These are phyloP conservation scores for Chara braunii DNA, from an alignment of 139 green algal species.

Conservation along the genomic window DNA sequence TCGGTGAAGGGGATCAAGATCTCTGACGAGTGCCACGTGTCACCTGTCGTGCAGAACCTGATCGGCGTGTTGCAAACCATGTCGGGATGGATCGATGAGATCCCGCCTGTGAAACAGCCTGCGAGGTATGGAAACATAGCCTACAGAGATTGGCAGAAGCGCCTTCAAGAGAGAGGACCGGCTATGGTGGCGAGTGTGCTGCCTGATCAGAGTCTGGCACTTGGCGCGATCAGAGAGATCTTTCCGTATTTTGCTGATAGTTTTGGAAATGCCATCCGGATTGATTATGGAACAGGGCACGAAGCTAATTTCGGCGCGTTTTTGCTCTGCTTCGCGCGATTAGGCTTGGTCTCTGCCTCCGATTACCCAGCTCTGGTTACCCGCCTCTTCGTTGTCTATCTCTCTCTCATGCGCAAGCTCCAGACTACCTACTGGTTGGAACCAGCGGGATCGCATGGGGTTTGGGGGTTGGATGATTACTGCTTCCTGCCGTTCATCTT, in stretches of 20 bases:
- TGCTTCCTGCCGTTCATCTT: constrained; percentile 94
- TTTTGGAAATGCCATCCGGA: constrained; percentile 84
- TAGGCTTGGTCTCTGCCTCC: constrained; percentile 59
- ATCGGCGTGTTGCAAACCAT: constrained; percentile 56
- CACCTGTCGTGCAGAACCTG: constrained; percentile 16
- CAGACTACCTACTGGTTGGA: constrained; percentile 85
- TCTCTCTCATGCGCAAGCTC: constrained; percentile 76
- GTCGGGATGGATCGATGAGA: constrained; percentile 62
- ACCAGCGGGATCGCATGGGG: constrained; percentile 86
- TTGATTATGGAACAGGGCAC: constrained; percentile 88
- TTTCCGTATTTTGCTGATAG: constrained; percentile 71
- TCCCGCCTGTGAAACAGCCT: constrained; percentile 62
- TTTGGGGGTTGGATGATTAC: constrained; percentile 98
- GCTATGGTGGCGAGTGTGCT: neutral
- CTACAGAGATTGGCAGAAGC: constrained; percentile 68
- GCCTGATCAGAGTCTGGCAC: constrained; percentile 13
- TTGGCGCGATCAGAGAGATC: constrained; percentile 56
- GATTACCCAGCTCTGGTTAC: constrained; percentile 48
- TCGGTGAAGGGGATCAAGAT: constrained; percentile 53
- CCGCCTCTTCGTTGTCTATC: constrained; percentile 65
- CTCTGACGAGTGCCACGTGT: constrained; percentile 47
- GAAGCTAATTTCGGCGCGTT: constrained; percentile 86
- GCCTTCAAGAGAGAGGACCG: constrained; percentile 12
- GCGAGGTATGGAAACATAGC: constrained; percentile 90
- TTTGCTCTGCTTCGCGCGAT: constrained; percentile 78